Percentiles rank a stretch among this genome's conserved stretches.
These are phyloP conservation scores for Talaromyces sp. DNA, from an alignment of 2,329 filamentous ascomycete genomes.

Conservation along the genomic window DNA sequence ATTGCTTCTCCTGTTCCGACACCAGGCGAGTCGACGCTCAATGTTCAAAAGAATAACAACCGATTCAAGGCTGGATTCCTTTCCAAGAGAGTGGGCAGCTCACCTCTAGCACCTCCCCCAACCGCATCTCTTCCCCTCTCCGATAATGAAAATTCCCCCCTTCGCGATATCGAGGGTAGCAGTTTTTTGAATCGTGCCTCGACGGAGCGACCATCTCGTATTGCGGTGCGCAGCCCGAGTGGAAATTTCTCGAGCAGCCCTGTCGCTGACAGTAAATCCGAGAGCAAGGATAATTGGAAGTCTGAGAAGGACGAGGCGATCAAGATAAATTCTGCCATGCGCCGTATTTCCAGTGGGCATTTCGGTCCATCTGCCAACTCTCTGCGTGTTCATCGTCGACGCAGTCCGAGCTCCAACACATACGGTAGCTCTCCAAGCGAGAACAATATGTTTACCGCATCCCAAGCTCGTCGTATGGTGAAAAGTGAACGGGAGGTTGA, in stretches of 20 bases:
- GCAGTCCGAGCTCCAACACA: constrained; percentile 56
- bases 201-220: constrained; percentile 42
- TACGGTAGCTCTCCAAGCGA: constrained; percentile 59
- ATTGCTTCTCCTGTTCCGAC: constrained; percentile 61
- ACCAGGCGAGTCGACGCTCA: constrained; percentile 61
- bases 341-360: constrained; percentile 53
- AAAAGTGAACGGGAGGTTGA: constrained; percentile 62
- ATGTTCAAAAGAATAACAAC: constrained; percentile 67
- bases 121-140: constrained; percentile 63
- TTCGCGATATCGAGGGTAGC: constrained; percentile 56
- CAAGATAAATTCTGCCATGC: constrained; percentile 59
- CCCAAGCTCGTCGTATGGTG: constrained; percentile 68
- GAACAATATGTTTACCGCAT: constrained; percentile 64
- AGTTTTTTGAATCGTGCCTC: constrained; percentile 54
- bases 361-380: constrained; percentile 43
- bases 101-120: constrained; percentile 62
- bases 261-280: constrained; percentile 55
- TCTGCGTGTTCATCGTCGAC: constrained; percentile 53
- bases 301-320: constrained; percentile 55
- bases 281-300: constrained; percentile 53
- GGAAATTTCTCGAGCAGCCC: constrained; percentile 39
- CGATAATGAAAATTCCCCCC: constrained; percentile 59
- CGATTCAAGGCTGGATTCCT: constrained; percentile 90
- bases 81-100: constrained; percentile 67
- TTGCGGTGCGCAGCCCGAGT: constrained; percentile 43